Evolutionary conservation across 2,329 filamentous ascomycete genomes (phyloP).

Genomic region (Catunica adiposa): DNA sequence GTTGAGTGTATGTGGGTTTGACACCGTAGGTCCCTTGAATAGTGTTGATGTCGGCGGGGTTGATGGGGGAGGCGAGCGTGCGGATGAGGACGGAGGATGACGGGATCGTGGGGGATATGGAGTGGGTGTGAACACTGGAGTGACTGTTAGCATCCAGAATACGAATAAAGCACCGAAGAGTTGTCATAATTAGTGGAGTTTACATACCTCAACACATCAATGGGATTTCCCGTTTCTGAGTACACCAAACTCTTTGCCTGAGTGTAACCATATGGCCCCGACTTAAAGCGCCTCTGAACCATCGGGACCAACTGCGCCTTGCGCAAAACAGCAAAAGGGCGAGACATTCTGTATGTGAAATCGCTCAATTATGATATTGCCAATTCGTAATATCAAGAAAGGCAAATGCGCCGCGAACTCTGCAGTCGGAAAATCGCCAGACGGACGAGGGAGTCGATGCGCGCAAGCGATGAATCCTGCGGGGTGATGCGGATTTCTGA

Average conservation of each 20-base stretch:
- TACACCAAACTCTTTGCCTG: constrained; percentile 73
- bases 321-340: constrained; percentile 1
- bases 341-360: not conserved
- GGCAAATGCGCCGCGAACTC: not conserved
- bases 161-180: no score
- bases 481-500: no score
- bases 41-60: constrained; percentile 95
- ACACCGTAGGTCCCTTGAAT: constrained; percentile 92
- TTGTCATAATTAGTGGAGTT: no score
- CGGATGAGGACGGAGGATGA: constrained; percentile 54
- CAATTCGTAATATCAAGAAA: not conserved
- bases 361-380: not conserved
- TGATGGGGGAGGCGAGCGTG: constrained; percentile 80
- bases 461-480: no score
- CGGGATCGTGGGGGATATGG: constrained; percentile 59
- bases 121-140: constrained; percentile 52
- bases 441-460: no score
- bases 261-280: constrained; percentile 60
- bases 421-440: not conserved
- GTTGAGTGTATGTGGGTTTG: constrained; percentile 59
- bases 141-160: not conserved
- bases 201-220: constrained; percentile 46
- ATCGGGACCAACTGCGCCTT: constrained; percentile 5
- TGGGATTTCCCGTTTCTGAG: constrained; percentile 56
- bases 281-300: constrained; percentile 30